Evolutionary conservation across 2,329 filamentous ascomycete genomes (phyloP), one percentile per base, ranked within the genome.

Genomic region (Claviceps paspali): DNA sequence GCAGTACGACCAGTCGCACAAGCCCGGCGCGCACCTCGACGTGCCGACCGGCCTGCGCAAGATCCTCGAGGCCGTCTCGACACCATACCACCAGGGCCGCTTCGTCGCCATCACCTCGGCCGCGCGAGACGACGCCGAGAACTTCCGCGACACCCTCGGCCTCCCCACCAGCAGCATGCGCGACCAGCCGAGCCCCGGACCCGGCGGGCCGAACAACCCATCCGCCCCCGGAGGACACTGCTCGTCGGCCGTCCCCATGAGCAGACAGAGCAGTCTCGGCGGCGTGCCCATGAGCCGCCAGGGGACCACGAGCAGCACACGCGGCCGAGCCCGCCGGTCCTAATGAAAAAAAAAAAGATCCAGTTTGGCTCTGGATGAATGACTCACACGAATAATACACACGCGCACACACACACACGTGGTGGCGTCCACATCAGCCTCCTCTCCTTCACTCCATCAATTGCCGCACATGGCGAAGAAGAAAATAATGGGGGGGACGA

Each of bases 221-320:
- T 47, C 49, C 2, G 44, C n/a, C n/a, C n/a, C 49, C 5, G 50
- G 48, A 3, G 47, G 50, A 2, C 40, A 52, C 6, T 53, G 51
- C 3, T 57, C 57, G 0, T 63, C 60, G 0, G 58, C 59, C 11
- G 35, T 31, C 1, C 63, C 69, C 1, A 73, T 73, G 66, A 73
- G 68, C 47, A 64, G 68, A 27, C 67, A 69, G 50, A 72, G 65
- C 53, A 72, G 68, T 38, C 56, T 66, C 4, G 68, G 68, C 18
- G 71, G 70, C 29, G 64, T 65, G 23, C 59, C 67, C 10, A 74
- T 74, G 70, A 74, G 68, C 44, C 61, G 71, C 17, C 65, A 69
- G 48, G 66, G 65, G 22, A 68, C 63, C 35, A 57, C 60, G 18
- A 60, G 63, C 31, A 71, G 67, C 43, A 63, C 62, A 17, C 60